Conservation (phyloP, 176 grass and related monocot species). For the Dactylis glomerata region DNA sequence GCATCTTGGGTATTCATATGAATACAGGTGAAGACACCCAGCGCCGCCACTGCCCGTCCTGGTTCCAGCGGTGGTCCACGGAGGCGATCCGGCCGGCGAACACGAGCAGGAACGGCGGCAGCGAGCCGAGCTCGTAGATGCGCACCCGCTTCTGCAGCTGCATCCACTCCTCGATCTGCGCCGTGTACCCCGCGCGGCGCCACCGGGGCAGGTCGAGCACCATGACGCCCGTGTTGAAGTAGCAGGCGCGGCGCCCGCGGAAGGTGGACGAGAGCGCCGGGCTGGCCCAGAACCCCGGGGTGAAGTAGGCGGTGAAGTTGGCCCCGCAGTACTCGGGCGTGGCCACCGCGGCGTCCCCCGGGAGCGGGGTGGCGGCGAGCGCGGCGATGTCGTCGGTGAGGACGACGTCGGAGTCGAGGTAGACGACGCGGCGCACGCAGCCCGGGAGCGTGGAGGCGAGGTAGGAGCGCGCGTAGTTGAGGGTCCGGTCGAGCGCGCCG, state of each 20-base stretch:
- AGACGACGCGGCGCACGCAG: conserved; percentile 82
- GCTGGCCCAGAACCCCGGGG: conserved; percentile 67
- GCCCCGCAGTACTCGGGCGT: conserved; percentile 89
- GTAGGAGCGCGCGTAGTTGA: conserved; percentile 90
- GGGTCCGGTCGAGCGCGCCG: conserved; percentile 69
- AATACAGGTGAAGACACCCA: no score
- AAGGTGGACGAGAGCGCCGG: conserved; percentile 39
- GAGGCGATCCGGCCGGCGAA: conserved; percentile 69
- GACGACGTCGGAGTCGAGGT: conserved; percentile 88
- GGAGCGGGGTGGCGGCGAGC: conserved; percentile 54
- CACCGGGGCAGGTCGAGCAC: conserved; percentile 68
- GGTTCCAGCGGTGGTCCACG: conserved; percentile 84
- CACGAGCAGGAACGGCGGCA: conserved; percentile 86
- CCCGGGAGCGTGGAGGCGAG: conserved; percentile 40
- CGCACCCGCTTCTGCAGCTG: conserved; percentile 72
- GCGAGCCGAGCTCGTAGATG: conserved; percentile 87
- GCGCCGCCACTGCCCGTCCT: no score
- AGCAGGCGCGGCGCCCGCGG: conserved; percentile 49
- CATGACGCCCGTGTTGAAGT: conserved; percentile 95
- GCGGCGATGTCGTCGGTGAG: conserved; percentile 79
- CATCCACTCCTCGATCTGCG: conserved; percentile 85
- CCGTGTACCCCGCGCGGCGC: conserved; percentile 50
- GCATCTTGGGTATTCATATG: no score
- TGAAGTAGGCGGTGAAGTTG: conserved; percentile 86
- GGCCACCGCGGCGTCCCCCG: conserved; percentile 27